Evolutionary conservation across 2,329 filamentous ascomycete species (phyloP), one percentile per base, ranked within the genome.

Genomic region (Ophiostoma himal-ulmi): DNA sequence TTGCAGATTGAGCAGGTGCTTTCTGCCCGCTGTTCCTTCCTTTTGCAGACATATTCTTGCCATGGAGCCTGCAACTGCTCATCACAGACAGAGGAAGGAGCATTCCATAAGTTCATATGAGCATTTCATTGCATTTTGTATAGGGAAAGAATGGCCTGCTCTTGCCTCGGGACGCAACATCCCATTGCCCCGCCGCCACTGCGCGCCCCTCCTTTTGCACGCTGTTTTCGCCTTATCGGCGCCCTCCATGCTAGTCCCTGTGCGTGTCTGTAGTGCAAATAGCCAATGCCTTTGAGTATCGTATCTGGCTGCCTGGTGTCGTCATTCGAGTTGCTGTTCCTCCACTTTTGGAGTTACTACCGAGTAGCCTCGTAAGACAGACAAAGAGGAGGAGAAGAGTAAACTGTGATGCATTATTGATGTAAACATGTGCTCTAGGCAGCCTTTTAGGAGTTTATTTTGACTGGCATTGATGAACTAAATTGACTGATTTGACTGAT

Each of bases 251-350:
- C 60, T 37, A n/a, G 39, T 4, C 20, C 14, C 1, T 8, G 11
- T 5, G 26, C 13, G n/a, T 30, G 44, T 20, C 44, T 22, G 17
- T n/a, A 48, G 65, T 67, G 65, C 65, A 20, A 30, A 30, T 67
- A 67, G 65, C n/a, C 5, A 17, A 7, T 20, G 6, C 10, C 5
- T 48, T n/a, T n/a, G 14, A 26, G 3, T 57, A 36, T 65, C 34
- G 22, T 67, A 67, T 67, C 65, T 48, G 20, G 65, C 65, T 67
- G 65, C 65, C 65, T 67, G 39, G 65, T 67, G 65, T 67, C 65
- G 65, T 67, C 65, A 67, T 67, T 57, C n/a, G 8, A 44, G 11
- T 8, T 13, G 26, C n/a, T 17, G 26, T 30, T 62, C 14, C 57
- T 62, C 26, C 57, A 17, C 57, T 30, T 65, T 39, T 36, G 60